Percentiles rank a stretch among this genome's conserved stretches.
phyloP scores from a whole-genome alignment of 495 filamentous ascomycete species.

The Penicillium coprophilum region DNA sequence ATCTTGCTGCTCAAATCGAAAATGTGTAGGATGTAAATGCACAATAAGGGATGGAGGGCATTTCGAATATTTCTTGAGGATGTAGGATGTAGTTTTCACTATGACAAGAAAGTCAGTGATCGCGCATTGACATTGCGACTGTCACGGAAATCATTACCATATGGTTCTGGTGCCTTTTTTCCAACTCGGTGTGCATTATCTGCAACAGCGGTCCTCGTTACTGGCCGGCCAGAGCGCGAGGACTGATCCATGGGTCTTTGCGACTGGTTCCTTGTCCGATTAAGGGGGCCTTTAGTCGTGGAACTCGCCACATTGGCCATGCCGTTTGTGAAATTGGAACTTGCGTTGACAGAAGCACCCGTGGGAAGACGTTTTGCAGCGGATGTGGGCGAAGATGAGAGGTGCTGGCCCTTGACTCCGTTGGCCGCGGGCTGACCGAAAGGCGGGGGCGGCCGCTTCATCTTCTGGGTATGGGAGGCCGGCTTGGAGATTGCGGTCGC shows the following conservation, averaged over 20 bases:
- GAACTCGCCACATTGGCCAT: slow-evolving; percentile 34
- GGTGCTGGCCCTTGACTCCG: slow-evolving; percentile 60
- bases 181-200: slow-evolving; percentile 38
- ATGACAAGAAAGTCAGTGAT: slow-evolving; percentile 5
- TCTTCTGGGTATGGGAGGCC: slow-evolving; percentile 60
- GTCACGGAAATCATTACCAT: slow-evolving; percentile 36
- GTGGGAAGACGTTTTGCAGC: slow-evolving; percentile 61
- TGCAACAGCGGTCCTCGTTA: slow-evolving; percentile 31
- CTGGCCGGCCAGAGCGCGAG: slow-evolving; percentile 32
- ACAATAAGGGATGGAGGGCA: slow-evolving; percentile 77
- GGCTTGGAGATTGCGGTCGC: slow-evolving; percentile 57
- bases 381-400: slow-evolving; percentile 66
- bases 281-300: slow-evolving; percentile 45
- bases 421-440: slow-evolving; percentile 63
- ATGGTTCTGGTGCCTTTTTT: slow-evolving; percentile 50
- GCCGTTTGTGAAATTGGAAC: slow-evolving; percentile 47
- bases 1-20: slow-evolving; percentile 92
- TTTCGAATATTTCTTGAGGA: slow-evolving; percentile 79
- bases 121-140: slow-evolving; percentile 13
- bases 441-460: slow-evolving; percentile 71
- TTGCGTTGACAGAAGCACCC: slow-evolving; percentile 39
- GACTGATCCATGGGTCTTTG: slow-evolving; percentile 46
- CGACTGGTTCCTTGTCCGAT: slow-evolving; percentile 53
- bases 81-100: slow-evolving; percentile 71
- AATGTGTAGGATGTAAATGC: slow-evolving; percentile 81